phyloP scores from a whole-genome alignment of 2,329 filamentous ascomycete genomes.

The Cryphonectria parasitica region DNA sequence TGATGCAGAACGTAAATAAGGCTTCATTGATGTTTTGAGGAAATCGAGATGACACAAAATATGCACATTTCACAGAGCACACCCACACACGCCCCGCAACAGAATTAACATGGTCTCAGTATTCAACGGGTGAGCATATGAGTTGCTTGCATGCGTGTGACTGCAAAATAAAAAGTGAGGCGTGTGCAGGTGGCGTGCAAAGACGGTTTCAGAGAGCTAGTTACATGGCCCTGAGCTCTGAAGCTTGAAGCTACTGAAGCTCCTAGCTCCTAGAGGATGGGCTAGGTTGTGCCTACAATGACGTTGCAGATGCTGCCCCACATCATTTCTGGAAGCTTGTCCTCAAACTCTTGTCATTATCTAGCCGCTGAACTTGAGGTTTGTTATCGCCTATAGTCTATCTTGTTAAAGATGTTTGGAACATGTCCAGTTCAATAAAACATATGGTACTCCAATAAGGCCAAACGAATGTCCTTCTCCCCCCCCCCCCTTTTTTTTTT shows the following conservation, averaged over 20 bases:
- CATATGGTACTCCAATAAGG: not conserved
- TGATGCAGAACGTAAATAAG: no score
- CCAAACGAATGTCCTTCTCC: not conserved
- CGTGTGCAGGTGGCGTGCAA: not conserved
- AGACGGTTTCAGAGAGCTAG: not conserved
- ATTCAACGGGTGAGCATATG: not conserved
- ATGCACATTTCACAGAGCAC: no score
- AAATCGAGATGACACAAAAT: no score
- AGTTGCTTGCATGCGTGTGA: not conserved
- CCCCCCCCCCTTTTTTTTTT: not conserved
- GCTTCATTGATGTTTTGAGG: not conserved
- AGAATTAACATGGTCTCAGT: no score
- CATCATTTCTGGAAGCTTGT: not conserved
- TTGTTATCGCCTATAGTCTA: no score
- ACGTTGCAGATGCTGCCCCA: not conserved
- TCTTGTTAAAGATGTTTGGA: no score
- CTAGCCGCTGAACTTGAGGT: no score
- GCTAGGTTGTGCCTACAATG: not conserved
- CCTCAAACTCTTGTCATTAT: not conserved
- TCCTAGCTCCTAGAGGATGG: not conserved
- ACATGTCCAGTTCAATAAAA: no score
- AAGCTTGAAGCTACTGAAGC: not conserved
- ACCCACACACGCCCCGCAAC: no score
- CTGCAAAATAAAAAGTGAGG: not conserved
- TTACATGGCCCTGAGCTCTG: not conserved